Evolutionary conservation across 2,329 filamentous ascomycete genomes (phyloP), one percentile per base, ranked within the genome.

Genomic region (Nemania bipapillata): DNA sequence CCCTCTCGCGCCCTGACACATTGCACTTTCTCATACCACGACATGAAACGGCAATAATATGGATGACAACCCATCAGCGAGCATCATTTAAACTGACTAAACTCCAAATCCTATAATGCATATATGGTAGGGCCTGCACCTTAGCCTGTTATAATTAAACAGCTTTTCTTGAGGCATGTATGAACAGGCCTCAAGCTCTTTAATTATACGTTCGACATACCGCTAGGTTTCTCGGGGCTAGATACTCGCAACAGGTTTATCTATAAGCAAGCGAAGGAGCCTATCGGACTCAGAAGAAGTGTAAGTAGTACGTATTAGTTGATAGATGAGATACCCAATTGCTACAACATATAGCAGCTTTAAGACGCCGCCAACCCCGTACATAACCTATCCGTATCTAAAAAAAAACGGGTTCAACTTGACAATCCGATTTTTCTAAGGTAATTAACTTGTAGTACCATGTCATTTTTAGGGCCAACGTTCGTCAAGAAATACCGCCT

Each of bases 241-340:
- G 55, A 61, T 52, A 20, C 11, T 30, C 12, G 24, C 5, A 35
- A 37, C 17, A 26, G 20, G 2, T 26, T 50, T 6, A 42, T 40
- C 17, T 45, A 32, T 24, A 2, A 53, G 24, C 49, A 12, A 52
- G n/a, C 9, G 15, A 53, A 32, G 9, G 4, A 32, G 50, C 17
- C 3, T 50, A 8, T 6, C 26, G 20, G 17, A 3, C 40, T n/a
- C 26, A 30, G 49, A n/a, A n/a, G n/a, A n/a, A n/a, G 47, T 50
- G 47, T 62, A 65, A 58, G 30, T 55, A 59, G 12, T 55, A 52
- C 49, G 28, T 37, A 15, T 32, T 35, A 20, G 52, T 61, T 50
- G 12, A 42, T 70, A 72, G 62, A 72, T 56, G 53, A 70, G 69
- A 74, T 73, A 73, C 73, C 71, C 70, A 49, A 68, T 72, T 72